phyloP scores from a whole-genome alignment of 2,329 filamentous ascomycete genomes.

The Atkinsonella texensis region DNA sequence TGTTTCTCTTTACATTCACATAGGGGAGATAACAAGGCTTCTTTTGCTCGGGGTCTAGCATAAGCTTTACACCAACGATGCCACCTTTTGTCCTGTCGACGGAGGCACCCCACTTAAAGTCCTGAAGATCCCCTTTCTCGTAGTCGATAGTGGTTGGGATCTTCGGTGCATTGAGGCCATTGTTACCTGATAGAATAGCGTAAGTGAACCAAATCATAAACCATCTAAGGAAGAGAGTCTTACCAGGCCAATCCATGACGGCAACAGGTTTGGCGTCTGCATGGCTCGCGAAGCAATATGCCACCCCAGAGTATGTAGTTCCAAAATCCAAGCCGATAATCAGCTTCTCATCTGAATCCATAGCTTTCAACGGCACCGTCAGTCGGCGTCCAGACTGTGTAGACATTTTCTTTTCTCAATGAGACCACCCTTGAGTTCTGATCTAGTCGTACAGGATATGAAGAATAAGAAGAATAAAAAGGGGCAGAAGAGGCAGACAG shows the following conservation, averaged over 20 bases:
- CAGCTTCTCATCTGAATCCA: slow-evolving; percentile 19
- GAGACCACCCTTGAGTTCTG: neutral
- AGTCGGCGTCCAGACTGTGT: too few species aligned
- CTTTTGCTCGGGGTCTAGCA: slow-evolving; percentile 10
- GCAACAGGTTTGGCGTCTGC: slow-evolving; percentile 21
- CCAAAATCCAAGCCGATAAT: slow-evolving; percentile 44
- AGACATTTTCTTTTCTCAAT: too few species aligned
- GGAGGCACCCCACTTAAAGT: slow-evolving; percentile 20
- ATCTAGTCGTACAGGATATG: neutral
- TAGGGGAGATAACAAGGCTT: slow-evolving; percentile 7
- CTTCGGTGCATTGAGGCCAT: slow-evolving; percentile 25
- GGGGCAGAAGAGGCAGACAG: too few species aligned
- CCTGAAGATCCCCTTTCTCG: slow-evolving; percentile 23
- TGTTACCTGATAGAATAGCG: slow-evolving; percentile 25
- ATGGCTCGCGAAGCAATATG: slow-evolving; percentile 19
- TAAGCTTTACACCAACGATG: slow-evolving; percentile 11
- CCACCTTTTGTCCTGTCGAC: slow-evolving; percentile 1
- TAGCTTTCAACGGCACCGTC: neutral
- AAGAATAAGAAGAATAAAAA: too few species aligned
- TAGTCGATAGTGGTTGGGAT: slow-evolving; percentile 12
- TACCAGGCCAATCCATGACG: slow-evolving; percentile 12
- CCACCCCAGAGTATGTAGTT: slow-evolving; percentile 43
- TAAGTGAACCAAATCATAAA: slow-evolving; percentile 29
- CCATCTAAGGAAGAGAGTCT: neutral
- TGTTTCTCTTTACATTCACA: neutral